These are phyloP conservation scores for Beauveria brongniartii DNA, from an alignment of 2,329 filamentous ascomycete species.

Conservation along the genomic window DNA sequence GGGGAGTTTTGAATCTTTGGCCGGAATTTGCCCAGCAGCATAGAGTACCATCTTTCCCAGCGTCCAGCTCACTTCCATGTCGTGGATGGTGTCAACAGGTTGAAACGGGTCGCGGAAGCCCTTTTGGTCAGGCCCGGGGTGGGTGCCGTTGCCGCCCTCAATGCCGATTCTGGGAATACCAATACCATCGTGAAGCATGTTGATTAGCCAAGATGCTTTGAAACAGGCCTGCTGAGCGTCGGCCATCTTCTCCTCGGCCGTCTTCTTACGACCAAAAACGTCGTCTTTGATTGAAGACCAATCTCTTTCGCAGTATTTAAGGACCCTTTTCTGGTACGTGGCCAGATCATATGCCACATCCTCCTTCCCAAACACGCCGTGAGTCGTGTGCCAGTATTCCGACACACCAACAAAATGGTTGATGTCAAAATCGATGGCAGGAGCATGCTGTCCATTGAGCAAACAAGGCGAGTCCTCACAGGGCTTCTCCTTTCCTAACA, in stretches of 20 bases:
- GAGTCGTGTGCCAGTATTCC: slow-evolving; percentile 98
- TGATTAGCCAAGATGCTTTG: slow-evolving; percentile 97
- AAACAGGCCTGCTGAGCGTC: slow-evolving; percentile 87
- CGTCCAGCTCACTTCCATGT: slow-evolving; percentile 93
- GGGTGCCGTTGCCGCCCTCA: slow-evolving; percentile 64
- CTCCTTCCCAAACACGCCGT: slow-evolving; percentile 77
- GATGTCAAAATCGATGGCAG: slow-evolving; percentile 91
- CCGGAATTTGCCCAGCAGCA: slow-evolving; percentile 77
- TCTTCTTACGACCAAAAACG: slow-evolving; percentile 59
- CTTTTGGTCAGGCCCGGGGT: slow-evolving; percentile 59
- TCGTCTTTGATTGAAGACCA: slow-evolving; percentile 70
- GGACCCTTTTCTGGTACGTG: slow-evolving; percentile 79
- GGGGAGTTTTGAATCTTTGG: slow-evolving; percentile 51
- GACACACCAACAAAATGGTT: slow-evolving; percentile 98
- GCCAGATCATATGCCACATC: slow-evolving; percentile 83
- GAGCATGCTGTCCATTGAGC: slow-evolving; percentile 84
- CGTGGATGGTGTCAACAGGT: slow-evolving; percentile 85
- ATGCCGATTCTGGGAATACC: slow-evolving; percentile 80
- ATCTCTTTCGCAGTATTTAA: slow-evolving; percentile 74
- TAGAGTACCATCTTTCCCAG: slow-evolving; percentile 95
- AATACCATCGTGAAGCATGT: slow-evolving; percentile 90
- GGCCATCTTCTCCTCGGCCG: slow-evolving; percentile 67
- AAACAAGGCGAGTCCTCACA: slow-evolving; percentile 81
- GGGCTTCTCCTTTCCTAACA: slow-evolving; percentile 81
- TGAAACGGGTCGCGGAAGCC: slow-evolving; percentile 81